Conservation (phyloP, 441 rosid genomes). For the Erodium moschatum region DNA sequence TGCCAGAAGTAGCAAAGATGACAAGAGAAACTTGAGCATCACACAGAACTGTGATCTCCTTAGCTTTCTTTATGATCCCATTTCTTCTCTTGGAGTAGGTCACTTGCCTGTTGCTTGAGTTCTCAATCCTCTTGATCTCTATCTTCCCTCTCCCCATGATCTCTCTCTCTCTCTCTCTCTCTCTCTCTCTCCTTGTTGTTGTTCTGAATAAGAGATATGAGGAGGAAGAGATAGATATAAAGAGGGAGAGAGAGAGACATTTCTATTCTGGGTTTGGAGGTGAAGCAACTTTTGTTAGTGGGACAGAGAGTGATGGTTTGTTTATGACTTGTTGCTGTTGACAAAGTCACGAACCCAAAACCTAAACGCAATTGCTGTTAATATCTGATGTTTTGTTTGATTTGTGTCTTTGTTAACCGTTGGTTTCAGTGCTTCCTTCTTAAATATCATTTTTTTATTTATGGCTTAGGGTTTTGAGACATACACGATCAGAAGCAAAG, state of each 20-base stretch:
- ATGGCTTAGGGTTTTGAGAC: background rate
- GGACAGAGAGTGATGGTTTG: constrained; percentile 38
- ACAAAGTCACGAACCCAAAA: constrained; percentile 36
- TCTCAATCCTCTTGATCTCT: constrained; percentile 93
- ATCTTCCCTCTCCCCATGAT: constrained; percentile 82
- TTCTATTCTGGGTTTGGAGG: constrained; percentile 46
- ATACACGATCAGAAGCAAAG: background rate
- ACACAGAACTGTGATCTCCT: constrained; percentile 73
- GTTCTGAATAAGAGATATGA: background rate
- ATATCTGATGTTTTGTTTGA: constrained; percentile 21
- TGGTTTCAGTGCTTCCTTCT: background rate
- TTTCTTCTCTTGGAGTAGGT: constrained; percentile 78
- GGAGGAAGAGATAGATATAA: constrained; percentile 16
- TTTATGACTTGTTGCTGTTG: constrained; percentile 32
- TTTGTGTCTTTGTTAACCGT: background rate
- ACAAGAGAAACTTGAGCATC: constrained; percentile 87
- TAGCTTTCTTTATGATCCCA: constrained; percentile 86
- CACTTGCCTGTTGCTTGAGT: constrained; percentile 75
- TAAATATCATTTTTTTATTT: no score
- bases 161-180: constrained; percentile 5
- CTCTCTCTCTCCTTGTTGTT: no score
- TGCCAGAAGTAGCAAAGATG: constrained; percentile 63
- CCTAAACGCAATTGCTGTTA: constrained; percentile 14
- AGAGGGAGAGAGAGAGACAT: constrained; percentile 20
- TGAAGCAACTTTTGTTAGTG: constrained; percentile 40